Base-by-base conservation (phyloP, 2,329 filamentous ascomycete species). In the Colletotrichum tabaci region DNA sequence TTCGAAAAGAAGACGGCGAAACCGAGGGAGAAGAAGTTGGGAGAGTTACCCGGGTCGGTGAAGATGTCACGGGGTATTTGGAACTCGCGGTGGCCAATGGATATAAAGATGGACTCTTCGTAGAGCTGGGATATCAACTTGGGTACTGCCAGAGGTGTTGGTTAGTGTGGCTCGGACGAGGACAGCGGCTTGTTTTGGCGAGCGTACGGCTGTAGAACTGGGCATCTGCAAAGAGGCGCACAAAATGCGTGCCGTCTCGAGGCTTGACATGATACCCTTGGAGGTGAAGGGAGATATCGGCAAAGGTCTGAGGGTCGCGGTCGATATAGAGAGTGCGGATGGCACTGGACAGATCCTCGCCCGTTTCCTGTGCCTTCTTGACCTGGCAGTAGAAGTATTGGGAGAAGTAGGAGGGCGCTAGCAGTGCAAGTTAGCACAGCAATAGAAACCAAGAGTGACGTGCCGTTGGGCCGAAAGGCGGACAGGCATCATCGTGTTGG, bases 341-440 rank as follows among this genome's bases (percentile, higher is more conserved):
- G 57, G 83, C 81, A 6, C 77, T 75, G 49, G 78, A 80, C 6
- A 82, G 69, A 66, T 89, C 87, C 66, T 90, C 87, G 70, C 88
- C 88, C 67, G 87, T 87, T 57, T 88, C 86, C 71, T 90, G 87
- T 60, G 88, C 91, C 75, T 86, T 84, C 68, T 89, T 88, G 50
- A 98, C 83, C 83, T 98, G 95, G 77, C 94, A 93, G 76, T 91
- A 88, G 82, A 98, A 98, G 84, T 96, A 98, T 76, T 94, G 92
- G 23, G 96, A 97, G 83, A 98, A 98, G 82, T 98, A 98, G 61
- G 95, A 98, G 70, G 96, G 96, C 78, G 95, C 96, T 97, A 68
- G 52, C 42, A 30, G 58, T 38, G 35, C 5, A 38, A 49, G 23
- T 57, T n/a, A 66, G 65, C 35, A 50, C 30, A 40, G 53, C 53